A percentile compares a stretch with the other conserved stretches of the same genome.
Evolutionary conservation across 179 eudicot species (phyloP).

Genomic region (Silene coronaria): DNA sequence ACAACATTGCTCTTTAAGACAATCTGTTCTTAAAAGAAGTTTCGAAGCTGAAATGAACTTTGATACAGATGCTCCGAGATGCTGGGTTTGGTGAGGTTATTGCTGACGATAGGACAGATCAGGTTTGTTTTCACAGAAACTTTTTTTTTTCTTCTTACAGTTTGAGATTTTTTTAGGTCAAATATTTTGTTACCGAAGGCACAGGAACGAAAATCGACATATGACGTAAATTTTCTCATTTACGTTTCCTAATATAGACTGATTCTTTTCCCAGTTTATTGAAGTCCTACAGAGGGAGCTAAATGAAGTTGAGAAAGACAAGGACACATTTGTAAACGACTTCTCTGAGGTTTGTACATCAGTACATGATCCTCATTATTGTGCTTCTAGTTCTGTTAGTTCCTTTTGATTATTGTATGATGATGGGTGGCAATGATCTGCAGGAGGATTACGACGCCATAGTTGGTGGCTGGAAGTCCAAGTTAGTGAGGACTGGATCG

Average conservation of each 20-base stretch:
- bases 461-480: constrained; percentile 86
- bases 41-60: neutral
- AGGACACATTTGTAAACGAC: constrained; percentile 60
- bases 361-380: constrained; percentile 3
- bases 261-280: constrained; percentile 47
- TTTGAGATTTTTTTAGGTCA: neutral
- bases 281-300: constrained; percentile 69
- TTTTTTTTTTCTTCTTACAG: neutral
- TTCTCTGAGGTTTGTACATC: constrained; percentile 74
- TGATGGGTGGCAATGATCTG: neutral
- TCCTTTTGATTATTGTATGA: neutral
- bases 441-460: constrained; percentile 84
- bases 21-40: neutral
- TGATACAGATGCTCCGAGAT: constrained; percentile 73
- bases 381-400: neutral
- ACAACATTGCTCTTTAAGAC: neutral
- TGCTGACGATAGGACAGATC: constrained; percentile 91
- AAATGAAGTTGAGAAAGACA: constrained; percentile 60
- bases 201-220: neutral
- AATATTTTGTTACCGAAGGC: neutral
- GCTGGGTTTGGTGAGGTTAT: constrained; percentile 78
- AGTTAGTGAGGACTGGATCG: constrained; percentile 62
- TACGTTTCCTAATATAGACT: no score
- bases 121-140: constrained; percentile 37
- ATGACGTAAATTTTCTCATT: neutral